These are phyloP conservation scores for Trichoderma brevicompactum DNA, from an alignment of 2,329 filamentous ascomycete species.

Conservation along the genomic window DNA sequence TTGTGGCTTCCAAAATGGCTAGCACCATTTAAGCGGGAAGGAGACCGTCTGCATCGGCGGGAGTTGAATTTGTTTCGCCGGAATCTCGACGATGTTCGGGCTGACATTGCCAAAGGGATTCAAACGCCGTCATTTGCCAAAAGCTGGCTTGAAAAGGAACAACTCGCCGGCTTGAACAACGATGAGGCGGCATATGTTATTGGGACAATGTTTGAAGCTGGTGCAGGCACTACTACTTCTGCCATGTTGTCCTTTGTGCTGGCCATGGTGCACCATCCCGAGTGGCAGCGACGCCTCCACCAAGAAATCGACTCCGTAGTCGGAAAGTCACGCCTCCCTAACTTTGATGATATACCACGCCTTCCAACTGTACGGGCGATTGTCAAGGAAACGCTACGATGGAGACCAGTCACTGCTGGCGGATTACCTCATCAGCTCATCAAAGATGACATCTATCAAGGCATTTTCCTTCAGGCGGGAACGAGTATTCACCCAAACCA, in stretches of 20 bases:
- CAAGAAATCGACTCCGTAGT: slow-evolving; percentile 62
- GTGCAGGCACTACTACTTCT: slow-evolving; percentile 55
- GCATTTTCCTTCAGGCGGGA: slow-evolving; percentile 52
- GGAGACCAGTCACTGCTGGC: slow-evolving; percentile 55
- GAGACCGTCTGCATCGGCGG: slow-evolving; percentile 2
- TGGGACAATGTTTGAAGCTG: slow-evolving; percentile 49
- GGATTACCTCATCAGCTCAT: slow-evolving; percentile 51
- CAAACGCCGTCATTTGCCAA: slow-evolving; percentile 56
- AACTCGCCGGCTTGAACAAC: background rate
- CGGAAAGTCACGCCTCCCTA: slow-evolving; percentile 55
- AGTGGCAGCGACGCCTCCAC: slow-evolving; percentile 58
- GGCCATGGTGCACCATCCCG: slow-evolving; percentile 57
- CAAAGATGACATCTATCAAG: slow-evolving; percentile 54
- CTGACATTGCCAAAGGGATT: slow-evolving; percentile 50
- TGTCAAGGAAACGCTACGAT: slow-evolving; percentile 62
- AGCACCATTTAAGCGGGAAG: slow-evolving; percentile 51
- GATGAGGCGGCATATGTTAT: slow-evolving; percentile 9
- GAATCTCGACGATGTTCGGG: slow-evolving; percentile 46
- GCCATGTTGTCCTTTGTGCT: slow-evolving; percentile 57
- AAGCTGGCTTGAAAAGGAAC: slow-evolving; percentile 43
- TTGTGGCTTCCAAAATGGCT: slow-evolving; percentile 46
- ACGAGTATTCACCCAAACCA: slow-evolving; percentile 2
- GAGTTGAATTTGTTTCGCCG: slow-evolving; percentile 35
- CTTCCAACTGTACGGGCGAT: slow-evolving; percentile 60
- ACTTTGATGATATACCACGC: slow-evolving; percentile 52